phyloP scores from a whole-genome alignment of 1,284 basidiomycete species.

The Neolentinus lepideus region DNA sequence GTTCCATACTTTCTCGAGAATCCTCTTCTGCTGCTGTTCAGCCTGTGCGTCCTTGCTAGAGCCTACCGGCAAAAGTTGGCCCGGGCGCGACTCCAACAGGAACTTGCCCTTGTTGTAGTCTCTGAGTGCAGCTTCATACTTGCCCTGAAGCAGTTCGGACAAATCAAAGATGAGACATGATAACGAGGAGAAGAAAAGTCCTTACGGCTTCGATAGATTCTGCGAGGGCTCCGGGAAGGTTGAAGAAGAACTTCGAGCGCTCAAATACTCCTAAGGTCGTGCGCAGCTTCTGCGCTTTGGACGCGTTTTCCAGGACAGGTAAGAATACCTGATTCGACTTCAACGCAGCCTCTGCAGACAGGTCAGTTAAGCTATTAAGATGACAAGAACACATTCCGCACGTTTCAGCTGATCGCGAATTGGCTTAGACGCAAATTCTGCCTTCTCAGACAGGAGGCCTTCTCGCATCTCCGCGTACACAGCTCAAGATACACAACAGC shows the following conservation, averaged over 20 bases:
- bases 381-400: slow-evolving; percentile 26
- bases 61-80: slow-evolving; percentile 69
- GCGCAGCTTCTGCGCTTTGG: slow-evolving; percentile 90
- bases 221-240: slow-evolving; percentile 87
- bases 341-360: slow-evolving; percentile 62
- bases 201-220: slow-evolving; percentile 85
- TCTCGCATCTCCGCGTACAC: slow-evolving; percentile 92
- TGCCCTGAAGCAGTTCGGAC: slow-evolving; percentile 49
- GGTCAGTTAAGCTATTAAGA: slow-evolving; percentile 6
- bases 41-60: slow-evolving; percentile 48
- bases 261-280: slow-evolving; percentile 95
- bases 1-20: slow-evolving; percentile 95
- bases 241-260: slow-evolving; percentile 97
- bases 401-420: slow-evolving; percentile 82
- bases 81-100: slow-evolving; percentile 81
- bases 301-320: slow-evolving; percentile 92
- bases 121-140: slow-evolving; percentile 88
- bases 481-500: slow-evolving; percentile 43
- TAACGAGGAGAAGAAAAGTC: slow-evolving; percentile 9
- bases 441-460: slow-evolving; percentile 69
- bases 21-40: slow-evolving; percentile 80
- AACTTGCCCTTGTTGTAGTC: slow-evolving; percentile 98
- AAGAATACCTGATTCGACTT: slow-evolving; percentile 96
- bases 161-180: neutral
- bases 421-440: slow-evolving; percentile 81